A percentile compares a stretch with the other conserved stretches of the same genome.
Evolutionary conservation across 73 alveolate genomes (phyloP).

Genomic region (Diophrys sp.): DNA sequence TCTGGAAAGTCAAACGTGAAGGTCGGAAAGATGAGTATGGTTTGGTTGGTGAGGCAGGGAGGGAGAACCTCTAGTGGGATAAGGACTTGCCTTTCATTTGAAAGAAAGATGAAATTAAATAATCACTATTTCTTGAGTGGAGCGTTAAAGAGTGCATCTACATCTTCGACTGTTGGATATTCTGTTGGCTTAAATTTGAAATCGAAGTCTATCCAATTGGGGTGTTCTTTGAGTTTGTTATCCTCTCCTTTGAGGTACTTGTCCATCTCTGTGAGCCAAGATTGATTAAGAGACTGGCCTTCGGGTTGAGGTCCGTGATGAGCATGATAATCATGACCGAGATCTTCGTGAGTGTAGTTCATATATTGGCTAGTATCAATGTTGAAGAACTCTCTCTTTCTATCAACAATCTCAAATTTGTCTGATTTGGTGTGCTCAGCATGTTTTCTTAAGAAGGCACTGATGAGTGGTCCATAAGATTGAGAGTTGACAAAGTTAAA

Average conservation of each 20-base stretch:
- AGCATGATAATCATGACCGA: conserved; percentile 50
- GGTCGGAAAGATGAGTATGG: too few species aligned
- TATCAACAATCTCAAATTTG: conserved; percentile 30
- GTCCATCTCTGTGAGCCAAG: conserved; percentile 47
- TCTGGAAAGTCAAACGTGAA: too few species aligned
- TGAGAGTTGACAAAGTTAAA: conserved; percentile 13
- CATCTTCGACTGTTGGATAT: conserved; percentile 35
- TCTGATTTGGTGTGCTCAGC: conserved; percentile 14
- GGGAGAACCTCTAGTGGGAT: neutral
- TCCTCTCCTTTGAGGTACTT: conserved; percentile 50
- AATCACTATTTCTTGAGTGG: neutral
- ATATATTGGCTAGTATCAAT: conserved; percentile 48
- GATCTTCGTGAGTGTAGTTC: conserved; percentile 41
- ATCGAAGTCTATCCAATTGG: conserved; percentile 25
- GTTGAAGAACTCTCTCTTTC: conserved; percentile 54
- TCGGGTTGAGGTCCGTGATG: conserved; percentile 68
- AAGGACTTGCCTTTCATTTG: neutral
- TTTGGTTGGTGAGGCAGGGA: neutral
- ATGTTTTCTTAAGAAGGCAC: conserved; percentile 37
- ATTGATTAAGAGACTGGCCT: conserved; percentile 24
- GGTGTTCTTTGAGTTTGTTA: conserved; percentile 51
- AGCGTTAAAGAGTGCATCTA: conserved; percentile 10
- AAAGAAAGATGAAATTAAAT: neutral
- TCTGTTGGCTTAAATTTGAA: conserved; percentile 32
- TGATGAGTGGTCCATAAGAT: conserved; percentile 35